Evolutionary conservation across 495 filamentous ascomycete species (phyloP), one percentile per base, ranked within the genome.

Genomic region (Aspergillus saccharolyticus): DNA sequence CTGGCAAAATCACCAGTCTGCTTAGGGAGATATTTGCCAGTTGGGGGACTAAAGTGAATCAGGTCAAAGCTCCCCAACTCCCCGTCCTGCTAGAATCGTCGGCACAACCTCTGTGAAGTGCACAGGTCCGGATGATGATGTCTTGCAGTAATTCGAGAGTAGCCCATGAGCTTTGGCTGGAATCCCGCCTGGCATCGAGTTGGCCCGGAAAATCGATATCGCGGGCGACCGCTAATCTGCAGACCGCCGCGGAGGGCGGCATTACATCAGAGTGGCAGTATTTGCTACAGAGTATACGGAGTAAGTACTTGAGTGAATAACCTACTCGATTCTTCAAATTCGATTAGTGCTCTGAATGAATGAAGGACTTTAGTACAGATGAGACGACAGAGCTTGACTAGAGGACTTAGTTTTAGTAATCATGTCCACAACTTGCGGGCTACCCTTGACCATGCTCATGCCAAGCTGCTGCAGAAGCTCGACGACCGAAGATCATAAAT

Each of bases 151-250:
- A 39, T 18, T 24, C 12, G 47, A 24, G 61, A 54, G n/a, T 49
- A 49, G n/a, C n/a, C 49, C 57, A 66, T 63, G 56, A 65, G 61
- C 63, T 63, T 61, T 53, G 67, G 67, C 63, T 59, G 66, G 51
- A 60, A 64, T 66, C 59, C 47, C 60, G 33, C 63, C 62, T 64
- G 63, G 63, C 63, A 63, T 52, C 52, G 60, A 65, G 63, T 59
- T 39, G 33, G 59, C 56, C 66, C 61, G 61, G 61, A 56, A 52
- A 20, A 63, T 63, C 39, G n/a, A 39, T 59, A 42, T n/a, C 25
- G 44, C 61, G 52, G 57, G 47, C 14, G 8, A 16, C 49, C 48
- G 56, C 12, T 14, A 22, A 10, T 46, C 42, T 46, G 42, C 21
- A 33, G 15, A 39, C 33, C 33, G 33, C 33, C 33, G 33, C 33